These are phyloP conservation scores for Erodium texanum DNA, from an alignment of 441 rosid genomes.

Conservation along the genomic window DNA sequence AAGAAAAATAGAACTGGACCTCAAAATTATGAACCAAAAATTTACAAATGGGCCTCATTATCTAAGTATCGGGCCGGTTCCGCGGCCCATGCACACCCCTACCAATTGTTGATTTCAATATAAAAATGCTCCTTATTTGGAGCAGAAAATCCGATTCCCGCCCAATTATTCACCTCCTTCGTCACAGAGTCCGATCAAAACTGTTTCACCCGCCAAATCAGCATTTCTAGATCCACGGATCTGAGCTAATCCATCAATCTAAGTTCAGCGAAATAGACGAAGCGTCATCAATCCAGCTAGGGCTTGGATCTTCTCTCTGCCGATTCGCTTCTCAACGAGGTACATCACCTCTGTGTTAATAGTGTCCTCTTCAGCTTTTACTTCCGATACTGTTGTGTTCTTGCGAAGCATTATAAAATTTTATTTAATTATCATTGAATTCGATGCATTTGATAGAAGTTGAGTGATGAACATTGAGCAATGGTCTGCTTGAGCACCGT, in stretches of 20 bases:
- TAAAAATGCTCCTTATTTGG: too few species aligned
- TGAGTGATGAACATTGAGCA: not conserved
- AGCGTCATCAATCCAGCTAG: not conserved
- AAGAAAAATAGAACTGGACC: too few species aligned
- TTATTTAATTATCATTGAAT: not conserved
- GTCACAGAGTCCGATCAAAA: not conserved
- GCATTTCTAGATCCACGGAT: not conserved
- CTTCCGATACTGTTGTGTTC: not conserved
- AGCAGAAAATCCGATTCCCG: too few species aligned
- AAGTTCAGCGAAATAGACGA: not conserved
- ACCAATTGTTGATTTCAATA: too few species aligned
- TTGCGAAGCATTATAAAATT: not conserved
- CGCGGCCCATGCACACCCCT: too few species aligned
- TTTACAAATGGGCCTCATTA: too few species aligned
- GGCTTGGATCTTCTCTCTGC: not conserved
- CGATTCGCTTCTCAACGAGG: not conserved
- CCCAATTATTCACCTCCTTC: not conserved
- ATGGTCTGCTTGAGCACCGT: too few species aligned
- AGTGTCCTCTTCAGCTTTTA: not conserved
- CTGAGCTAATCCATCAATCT: not conserved
- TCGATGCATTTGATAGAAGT: not conserved
- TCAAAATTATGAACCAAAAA: too few species aligned
- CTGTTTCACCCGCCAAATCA: too few species aligned
- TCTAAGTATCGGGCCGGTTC: too few species aligned
- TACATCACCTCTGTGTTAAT: not conserved